Evolutionary conservation across 2,329 filamentous ascomycete genomes (phyloP).

Genomic region (Fusarium cyanostomum): DNA sequence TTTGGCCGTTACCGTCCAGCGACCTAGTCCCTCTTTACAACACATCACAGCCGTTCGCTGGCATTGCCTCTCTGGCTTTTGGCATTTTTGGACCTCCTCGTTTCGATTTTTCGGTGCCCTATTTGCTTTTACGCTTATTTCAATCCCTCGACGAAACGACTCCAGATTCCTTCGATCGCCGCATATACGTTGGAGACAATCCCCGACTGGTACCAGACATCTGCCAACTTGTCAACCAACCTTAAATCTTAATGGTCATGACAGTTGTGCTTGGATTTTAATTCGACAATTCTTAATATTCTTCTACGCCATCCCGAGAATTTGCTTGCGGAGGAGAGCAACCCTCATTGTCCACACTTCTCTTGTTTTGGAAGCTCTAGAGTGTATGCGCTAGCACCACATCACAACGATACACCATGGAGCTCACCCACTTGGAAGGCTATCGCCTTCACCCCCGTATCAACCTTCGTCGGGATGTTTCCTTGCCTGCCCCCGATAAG

Average conservation of each 20-base stretch:
- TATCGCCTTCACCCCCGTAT: constrained; percentile 42
- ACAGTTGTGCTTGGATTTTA: constrained; percentile 29
- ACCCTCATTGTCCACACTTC: constrained; percentile 10
- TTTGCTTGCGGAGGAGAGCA: constrained; percentile 23
- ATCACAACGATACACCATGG: constrained; percentile 27
- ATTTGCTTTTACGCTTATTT: constrained; percentile 26
- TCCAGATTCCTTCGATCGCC: constrained; percentile 21
- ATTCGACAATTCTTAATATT: constrained; percentile 36
- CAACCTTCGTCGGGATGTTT: constrained; percentile 37
- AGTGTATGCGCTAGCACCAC: constrained; percentile 21
- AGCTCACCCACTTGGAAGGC: constrained; percentile 28
- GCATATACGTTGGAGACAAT: constrained; percentile 25
- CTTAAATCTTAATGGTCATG: constrained; percentile 38
- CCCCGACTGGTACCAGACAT: constrained; percentile 12
- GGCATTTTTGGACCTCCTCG: constrained; percentile 19
- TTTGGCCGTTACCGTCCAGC: constrained; percentile 11
- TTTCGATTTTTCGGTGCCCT: constrained; percentile 15
- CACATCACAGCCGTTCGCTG: constrained; percentile 29
- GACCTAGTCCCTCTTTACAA: constrained; percentile 39
- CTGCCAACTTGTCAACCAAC: constrained; percentile 15
- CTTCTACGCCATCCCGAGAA: constrained; percentile 9
- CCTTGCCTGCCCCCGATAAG: not conserved
- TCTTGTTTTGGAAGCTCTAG: constrained; percentile 13
- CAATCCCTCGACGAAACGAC: constrained; percentile 36
- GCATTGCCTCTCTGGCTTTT: constrained; percentile 34